These are phyloP conservation scores for Pleurotus djamor DNA, from an alignment of 768 basidiomycete genomes.

Conservation along the genomic window DNA sequence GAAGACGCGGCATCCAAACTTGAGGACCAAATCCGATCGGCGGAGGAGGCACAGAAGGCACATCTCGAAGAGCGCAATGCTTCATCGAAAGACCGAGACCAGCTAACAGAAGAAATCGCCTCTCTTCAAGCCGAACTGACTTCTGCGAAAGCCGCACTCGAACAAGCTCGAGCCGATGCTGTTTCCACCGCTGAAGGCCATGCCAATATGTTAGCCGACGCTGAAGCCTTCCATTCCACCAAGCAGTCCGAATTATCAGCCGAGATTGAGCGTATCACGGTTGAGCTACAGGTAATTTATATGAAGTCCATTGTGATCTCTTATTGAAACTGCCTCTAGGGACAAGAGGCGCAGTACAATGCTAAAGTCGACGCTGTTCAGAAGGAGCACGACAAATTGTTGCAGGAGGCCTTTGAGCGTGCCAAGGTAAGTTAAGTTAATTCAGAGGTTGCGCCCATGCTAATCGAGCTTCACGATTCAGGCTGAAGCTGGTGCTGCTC, in stretches of 20 bases:
- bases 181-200: conserved; percentile 46
- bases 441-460: background rate
- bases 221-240: conserved; percentile 45
- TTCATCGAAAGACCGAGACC: conserved; percentile 39
- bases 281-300: conserved; percentile 61
- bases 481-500: conserved; percentile 70
- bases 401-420: conserved; percentile 71
- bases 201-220: conserved; percentile 45
- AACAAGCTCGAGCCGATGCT: conserved; percentile 43
- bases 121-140: conserved; percentile 46
- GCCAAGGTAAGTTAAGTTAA: conserved; percentile 57
- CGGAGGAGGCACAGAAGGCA: conserved; percentile 35
- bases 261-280: conserved; percentile 51
- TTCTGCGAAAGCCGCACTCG: conserved; percentile 40
- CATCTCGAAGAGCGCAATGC: conserved; percentile 47
- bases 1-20: conserved; percentile 48
- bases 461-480: conserved; percentile 23
- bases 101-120: conserved; percentile 41
- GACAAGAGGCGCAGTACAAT: conserved; percentile 67
- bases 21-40: conserved; percentile 34
- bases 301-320: conserved; percentile 3
- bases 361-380: conserved; percentile 65
- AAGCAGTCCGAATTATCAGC: conserved; percentile 51
- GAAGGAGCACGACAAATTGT: conserved; percentile 56
- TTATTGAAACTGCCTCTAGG: conserved; percentile 32